Evolutionary conservation across 1,139 yeast species (phyloP).

Genomic region (Chernovozyma sophiae-reginae): DNA sequence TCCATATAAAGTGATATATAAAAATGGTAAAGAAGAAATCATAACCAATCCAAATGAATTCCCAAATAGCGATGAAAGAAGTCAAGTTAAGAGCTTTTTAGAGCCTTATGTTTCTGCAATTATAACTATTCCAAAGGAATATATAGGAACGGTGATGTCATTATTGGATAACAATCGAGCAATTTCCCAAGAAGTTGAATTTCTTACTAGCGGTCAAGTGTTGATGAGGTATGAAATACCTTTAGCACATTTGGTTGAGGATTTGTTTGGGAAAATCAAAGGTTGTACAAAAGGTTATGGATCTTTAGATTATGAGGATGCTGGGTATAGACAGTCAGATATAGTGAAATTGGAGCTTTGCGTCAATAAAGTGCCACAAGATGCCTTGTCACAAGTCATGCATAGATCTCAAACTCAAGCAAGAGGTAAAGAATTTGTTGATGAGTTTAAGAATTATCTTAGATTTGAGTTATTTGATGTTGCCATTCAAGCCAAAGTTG

Average conservation of each 20-base stretch:
- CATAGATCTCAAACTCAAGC: constrained; percentile 73
- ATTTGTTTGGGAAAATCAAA: constrained; percentile 88
- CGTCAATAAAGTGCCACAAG: constrained; percentile 87
- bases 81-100: constrained; percentile 54
- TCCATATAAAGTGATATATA: constrained; percentile 72
- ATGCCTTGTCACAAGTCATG: constrained; percentile 88
- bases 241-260: constrained; percentile 85
- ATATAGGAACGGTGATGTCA: constrained; percentile 80
- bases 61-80: constrained; percentile 53
- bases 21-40: constrained; percentile 58
- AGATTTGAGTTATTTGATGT: constrained; percentile 86
- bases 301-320: constrained; percentile 89
- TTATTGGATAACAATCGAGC: constrained; percentile 86
- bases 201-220: constrained; percentile 77
- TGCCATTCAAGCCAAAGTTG: constrained; percentile 88
- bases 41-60: constrained; percentile 91
- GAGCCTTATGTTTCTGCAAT: constrained; percentile 91
- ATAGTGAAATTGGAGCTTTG: constrained; percentile 83
- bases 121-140: constrained; percentile 89
- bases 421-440: constrained; percentile 78
- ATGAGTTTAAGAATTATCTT: constrained; percentile 72
- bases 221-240: constrained; percentile 78
- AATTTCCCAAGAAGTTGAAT: constrained; percentile 72
- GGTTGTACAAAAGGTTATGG: constrained; percentile 92
- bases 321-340: constrained; percentile 77